phyloP scores from a whole-genome alignment of 306 rosid species.

The Geum urbanum region DNA sequence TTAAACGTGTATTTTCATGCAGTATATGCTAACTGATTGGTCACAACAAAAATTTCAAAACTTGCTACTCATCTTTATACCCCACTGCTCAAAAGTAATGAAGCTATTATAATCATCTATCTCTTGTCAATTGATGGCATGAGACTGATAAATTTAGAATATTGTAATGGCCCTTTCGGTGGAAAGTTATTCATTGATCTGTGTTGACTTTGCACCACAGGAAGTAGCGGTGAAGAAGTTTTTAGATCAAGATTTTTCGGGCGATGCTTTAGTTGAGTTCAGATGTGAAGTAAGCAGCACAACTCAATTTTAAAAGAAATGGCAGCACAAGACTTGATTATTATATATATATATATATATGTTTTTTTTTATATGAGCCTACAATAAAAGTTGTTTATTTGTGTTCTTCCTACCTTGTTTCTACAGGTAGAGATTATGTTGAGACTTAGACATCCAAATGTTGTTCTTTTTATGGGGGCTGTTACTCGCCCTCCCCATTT shows the following conservation, averaged over 20 bases:
- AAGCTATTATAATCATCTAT: neutral
- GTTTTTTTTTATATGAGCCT: neutral
- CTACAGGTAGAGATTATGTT: slow-evolving; percentile 94
- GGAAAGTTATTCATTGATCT: slow-evolving; percentile 1
- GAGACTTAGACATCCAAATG: slow-evolving; percentile 97
- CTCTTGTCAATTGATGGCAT: neutral
- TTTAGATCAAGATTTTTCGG: slow-evolving; percentile 92
- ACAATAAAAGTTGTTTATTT: neutral
- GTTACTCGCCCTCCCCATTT: slow-evolving; percentile 90
- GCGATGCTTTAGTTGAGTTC: slow-evolving; percentile 88
- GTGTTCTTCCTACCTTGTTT: slow-evolving; percentile 18
- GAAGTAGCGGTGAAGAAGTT: slow-evolving; percentile 99
- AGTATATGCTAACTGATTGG: slow-evolving; percentile 2
- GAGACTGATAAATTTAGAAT: slow-evolving; percentile 7
- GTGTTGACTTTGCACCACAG: slow-evolving; percentile 42
- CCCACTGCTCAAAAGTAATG: neutral
- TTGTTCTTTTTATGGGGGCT: slow-evolving; percentile 99
- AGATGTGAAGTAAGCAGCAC: slow-evolving; percentile 78
- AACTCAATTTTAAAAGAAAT: slow-evolving; percentile 10
- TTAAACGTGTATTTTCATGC: neutral
- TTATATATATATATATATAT: neutral
- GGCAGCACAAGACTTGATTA: slow-evolving; percentile 28
- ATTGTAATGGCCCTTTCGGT: neutral
- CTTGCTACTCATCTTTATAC: slow-evolving; percentile 9
- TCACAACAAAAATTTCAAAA: slow-evolving; percentile 15